These are phyloP conservation scores for Phytomonas francai DNA, from an alignment of 208 protist genomes.

Conservation along the genomic window DNA sequence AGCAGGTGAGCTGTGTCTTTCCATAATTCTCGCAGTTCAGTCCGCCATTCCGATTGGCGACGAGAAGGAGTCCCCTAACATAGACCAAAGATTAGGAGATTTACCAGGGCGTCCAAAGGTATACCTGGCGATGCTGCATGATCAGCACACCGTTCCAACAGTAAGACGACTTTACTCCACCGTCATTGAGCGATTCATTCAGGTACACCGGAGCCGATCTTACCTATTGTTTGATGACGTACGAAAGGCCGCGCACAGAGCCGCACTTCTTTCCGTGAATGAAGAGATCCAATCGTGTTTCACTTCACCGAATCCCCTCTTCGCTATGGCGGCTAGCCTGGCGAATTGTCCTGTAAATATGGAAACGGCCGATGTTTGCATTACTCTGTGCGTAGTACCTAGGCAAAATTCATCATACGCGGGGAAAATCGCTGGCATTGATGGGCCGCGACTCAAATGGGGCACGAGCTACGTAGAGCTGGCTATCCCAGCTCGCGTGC, in stretches of 20 bases:
- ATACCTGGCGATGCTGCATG: conserved; percentile 14
- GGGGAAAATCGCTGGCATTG: neutral
- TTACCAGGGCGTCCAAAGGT: conserved; percentile 15
- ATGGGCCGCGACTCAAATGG: neutral
- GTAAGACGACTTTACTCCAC: conserved; percentile 23
- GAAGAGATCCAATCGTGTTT: conserved; percentile 19
- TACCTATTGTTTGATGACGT: conserved; percentile 13
- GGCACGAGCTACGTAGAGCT: neutral
- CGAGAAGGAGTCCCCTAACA: neutral
- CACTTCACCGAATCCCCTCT: neutral
- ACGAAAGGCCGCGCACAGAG: conserved; percentile 1
- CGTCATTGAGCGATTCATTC: conserved; percentile 30
- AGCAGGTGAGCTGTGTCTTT: neutral
- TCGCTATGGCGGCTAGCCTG: neutral
- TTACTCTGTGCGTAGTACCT: neutral
- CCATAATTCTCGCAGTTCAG: neutral
- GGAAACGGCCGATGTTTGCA: neutral
- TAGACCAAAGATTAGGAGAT: neutral
- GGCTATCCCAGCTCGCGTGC: neutral
- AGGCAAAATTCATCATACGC: neutral
- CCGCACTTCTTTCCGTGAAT: conserved; percentile 19
- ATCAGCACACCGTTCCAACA: conserved; percentile 16
- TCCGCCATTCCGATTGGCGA: neutral
- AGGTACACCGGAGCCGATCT: conserved; percentile 16
- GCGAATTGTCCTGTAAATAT: neutral